phyloP scores from a whole-genome alignment of 2,329 filamentous ascomycete genomes.

The Clarireedia homoeocarpa region DNA sequence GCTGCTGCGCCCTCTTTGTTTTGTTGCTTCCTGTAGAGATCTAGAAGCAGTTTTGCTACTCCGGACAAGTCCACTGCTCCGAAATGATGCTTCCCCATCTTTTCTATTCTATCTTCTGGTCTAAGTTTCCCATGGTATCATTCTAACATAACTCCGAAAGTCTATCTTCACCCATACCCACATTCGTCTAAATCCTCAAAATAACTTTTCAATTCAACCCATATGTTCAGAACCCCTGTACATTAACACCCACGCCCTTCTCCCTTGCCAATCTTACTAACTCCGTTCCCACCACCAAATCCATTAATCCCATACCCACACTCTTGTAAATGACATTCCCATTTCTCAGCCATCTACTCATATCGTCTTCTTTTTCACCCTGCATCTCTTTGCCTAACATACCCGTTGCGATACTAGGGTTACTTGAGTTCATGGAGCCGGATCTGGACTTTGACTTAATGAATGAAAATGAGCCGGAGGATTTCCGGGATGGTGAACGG shows the following conservation, averaged over 20 bases:
- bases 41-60: too few relatives aligned
- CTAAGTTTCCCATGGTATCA: too few relatives aligned
- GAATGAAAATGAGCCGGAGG: conserved; percentile 14
- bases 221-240: conserved; percentile 42
- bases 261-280: conserved; percentile 47
- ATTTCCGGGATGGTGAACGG: conserved; percentile 16
- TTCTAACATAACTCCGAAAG: too few relatives aligned
- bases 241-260: conserved; percentile 45
- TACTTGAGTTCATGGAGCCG: conserved; percentile 10
- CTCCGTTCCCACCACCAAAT: conserved; percentile 53
- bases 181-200: too few relatives aligned
- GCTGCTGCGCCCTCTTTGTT: too few relatives aligned
- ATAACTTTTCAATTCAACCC: not conserved
- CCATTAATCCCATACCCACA: conserved; percentile 60
- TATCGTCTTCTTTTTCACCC: conserved; percentile 37
- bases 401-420: conserved; percentile 11
- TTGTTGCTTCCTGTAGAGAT: too few relatives aligned
- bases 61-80: too few relatives aligned
- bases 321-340: conserved; percentile 65
- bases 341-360: conserved; percentile 48
- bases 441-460: conserved; percentile 10
- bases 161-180: too few relatives aligned
- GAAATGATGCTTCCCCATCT: too few relatives aligned
- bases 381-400: conserved; percentile 17
- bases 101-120: too few relatives aligned